Evolutionary conservation across 352 stramenopile genomes (phyloP).

Genomic region (Phytophthora chlamydospora): DNA sequence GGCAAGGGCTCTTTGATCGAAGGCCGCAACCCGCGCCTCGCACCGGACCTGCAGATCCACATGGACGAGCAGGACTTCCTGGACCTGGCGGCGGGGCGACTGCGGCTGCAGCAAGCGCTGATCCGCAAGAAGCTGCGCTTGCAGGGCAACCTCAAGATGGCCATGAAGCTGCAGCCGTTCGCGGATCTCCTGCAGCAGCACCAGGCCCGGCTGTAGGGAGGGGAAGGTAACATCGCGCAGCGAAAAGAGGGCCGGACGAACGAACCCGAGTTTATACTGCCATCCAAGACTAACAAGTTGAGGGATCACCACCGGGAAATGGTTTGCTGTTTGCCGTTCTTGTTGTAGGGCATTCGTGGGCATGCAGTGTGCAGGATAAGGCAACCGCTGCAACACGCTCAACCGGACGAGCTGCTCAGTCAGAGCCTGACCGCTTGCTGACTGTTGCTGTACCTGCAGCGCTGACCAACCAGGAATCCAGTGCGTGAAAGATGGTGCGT

Average conservation of each 20-base stretch:
- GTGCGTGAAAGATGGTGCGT: conserved; percentile 1
- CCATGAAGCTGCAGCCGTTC: conserved; percentile 76
- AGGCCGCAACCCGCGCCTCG: conserved; percentile 52
- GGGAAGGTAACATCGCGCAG: neutral
- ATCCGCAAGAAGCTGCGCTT: conserved; percentile 69
- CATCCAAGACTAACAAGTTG: conserved; percentile 9
- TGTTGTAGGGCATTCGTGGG: too few species aligned
- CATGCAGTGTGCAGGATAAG: too few species aligned
- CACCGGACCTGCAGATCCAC: conserved; percentile 62
- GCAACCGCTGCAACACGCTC: neutral
- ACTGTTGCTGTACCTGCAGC: neutral
- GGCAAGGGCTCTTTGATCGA: conserved; percentile 55
- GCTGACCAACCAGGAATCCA: conserved; percentile 15
- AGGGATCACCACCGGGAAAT: conserved; percentile 11
- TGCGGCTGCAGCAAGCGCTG: conserved; percentile 68
- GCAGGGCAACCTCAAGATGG: conserved; percentile 73
- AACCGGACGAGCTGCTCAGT: neutral
- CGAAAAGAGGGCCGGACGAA: conserved; percentile 11
- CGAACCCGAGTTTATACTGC: conserved; percentile 3
- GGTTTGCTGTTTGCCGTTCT: neutral
- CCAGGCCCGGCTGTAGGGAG: conserved; percentile 36
- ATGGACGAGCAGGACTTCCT: conserved; percentile 78
- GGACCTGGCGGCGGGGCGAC: conserved; percentile 57
- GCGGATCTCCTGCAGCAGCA: conserved; percentile 59
- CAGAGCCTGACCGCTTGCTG: neutral